Base-by-base conservation (phyloP, 1,284 basidiomycete genomes). In the Pascua guehoae region DNA sequence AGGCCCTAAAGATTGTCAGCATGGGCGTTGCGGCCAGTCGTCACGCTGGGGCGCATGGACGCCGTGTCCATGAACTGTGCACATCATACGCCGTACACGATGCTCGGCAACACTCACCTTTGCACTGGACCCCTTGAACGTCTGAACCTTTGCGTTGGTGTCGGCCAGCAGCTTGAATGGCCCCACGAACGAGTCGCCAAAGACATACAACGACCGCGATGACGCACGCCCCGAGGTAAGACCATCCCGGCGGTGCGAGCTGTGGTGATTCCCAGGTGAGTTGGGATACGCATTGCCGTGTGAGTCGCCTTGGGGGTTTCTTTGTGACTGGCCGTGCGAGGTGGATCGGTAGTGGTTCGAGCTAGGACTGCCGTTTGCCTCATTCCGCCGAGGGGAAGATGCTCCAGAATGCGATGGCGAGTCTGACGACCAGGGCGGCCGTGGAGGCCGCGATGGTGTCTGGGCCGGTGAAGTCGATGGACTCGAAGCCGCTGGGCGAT, bases 41-140 rank as follows among this genome's bases (percentile, higher is more conserved):
- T 32, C 24, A 32, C 7, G 7, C 24, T 32, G 24, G 24, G 24
- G 24, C 24, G 24, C 24, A 32, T 32, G 24, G 24, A 7, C 24
- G 24, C 24, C 7, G 24, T 32, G 4, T 32, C 24, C 24, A 32
- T 32, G 24, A 4, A 7, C 24, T 7, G 24, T 32, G 24, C 24
- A 32, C 24, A 32, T 32, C 24, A 32, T 32, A 32, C 24, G 24
- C 24, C 24, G 3, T 32, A 7, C 24, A 32, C 24, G 24, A 32
- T 32, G 24, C 24, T 7, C 24, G 4, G 24, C 7, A 32, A 2
- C 5, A 50, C 68, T 47, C 40, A 71, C 73, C 66, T 75, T 74
- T n/a, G 73, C 73, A 12, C 70, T 71, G 42, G 71, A 66, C 7
- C 73, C 73, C 54, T 75, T 75, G 63, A 69, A 75, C 14, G 69